phyloP scores from a whole-genome alignment of 176 grass and related monocot genomes.

The Zea mays region Zm-B73-REFERENCE-NAM-5.0 NC_050101.1:91646001-91646500 shows the following conservation, averaged over 20 bases:
- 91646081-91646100: slow-evolving; percentile 86
- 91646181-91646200: background rate
- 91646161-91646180: slow-evolving; percentile 35
- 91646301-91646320: background rate
- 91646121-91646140: slow-evolving; percentile 70
- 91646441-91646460: too few species aligned
- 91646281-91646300: background rate
- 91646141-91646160: slow-evolving; percentile 49
- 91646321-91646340: too few species aligned
- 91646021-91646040: slow-evolving; percentile 78
- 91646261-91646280: background rate
- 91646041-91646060: slow-evolving; percentile 92
- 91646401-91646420: too few species aligned
- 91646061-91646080: slow-evolving; percentile 92
- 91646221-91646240: slow-evolving; percentile 14
- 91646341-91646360: too few species aligned
- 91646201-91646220: slow-evolving; percentile 40
- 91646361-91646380: too few species aligned
- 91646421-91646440: too few species aligned
- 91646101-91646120: slow-evolving; percentile 77
- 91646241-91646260: background rate
- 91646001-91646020: slow-evolving; percentile 89
- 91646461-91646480: too few species aligned
- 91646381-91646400: too few species aligned
- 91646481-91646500: too few species aligned